Conservation (phyloP, 1,284 basidiomycete species). For the Fomitopsis pinicola region DNA sequence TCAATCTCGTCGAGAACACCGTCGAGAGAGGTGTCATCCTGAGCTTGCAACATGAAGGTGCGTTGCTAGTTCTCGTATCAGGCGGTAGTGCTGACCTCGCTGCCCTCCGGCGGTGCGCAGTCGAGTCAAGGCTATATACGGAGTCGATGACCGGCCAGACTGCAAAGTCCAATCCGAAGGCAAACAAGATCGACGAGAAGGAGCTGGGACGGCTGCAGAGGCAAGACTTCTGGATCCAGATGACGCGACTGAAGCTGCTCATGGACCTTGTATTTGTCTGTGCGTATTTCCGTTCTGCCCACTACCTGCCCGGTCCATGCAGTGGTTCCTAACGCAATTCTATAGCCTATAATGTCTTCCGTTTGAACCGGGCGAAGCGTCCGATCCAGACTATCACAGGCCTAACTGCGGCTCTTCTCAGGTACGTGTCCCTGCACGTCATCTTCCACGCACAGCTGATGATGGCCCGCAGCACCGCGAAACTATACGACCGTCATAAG, state of each 20-base stretch:
- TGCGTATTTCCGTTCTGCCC: slow-evolving; percentile 38
- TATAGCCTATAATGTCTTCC: slow-evolving; percentile 53
- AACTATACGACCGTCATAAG: slow-evolving; percentile 68
- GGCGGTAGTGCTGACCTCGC: neutral
- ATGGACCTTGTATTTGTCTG: slow-evolving; percentile 85
- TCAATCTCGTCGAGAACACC: slow-evolving; percentile 74
- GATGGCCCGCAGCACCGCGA: slow-evolving; percentile 47
- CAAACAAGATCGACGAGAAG: slow-evolving; percentile 60
- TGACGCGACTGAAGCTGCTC: slow-evolving; percentile 62
- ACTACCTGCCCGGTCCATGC: neutral
- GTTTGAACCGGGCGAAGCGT: slow-evolving; percentile 53
- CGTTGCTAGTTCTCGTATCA: slow-evolving; percentile 8
- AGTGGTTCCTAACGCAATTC: neutral
- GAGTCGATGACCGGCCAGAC: slow-evolving; percentile 73
- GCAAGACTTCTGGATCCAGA: slow-evolving; percentile 71
- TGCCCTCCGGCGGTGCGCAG: slow-evolving; percentile 30
- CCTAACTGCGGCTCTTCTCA: slow-evolving; percentile 62
- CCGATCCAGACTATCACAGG: slow-evolving; percentile 65
- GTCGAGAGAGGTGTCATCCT: slow-evolving; percentile 69
- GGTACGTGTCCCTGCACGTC: slow-evolving; percentile 38
- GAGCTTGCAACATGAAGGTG: slow-evolving; percentile 58
- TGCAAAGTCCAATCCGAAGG: slow-evolving; percentile 58
- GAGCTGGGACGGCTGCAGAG: slow-evolving; percentile 62
- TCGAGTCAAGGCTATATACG: slow-evolving; percentile 64
- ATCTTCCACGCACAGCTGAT: neutral